Evolutionary conservation across 2,329 filamentous ascomycete genomes (phyloP).

Genomic region (Aaosphaeria arxii): DNA sequence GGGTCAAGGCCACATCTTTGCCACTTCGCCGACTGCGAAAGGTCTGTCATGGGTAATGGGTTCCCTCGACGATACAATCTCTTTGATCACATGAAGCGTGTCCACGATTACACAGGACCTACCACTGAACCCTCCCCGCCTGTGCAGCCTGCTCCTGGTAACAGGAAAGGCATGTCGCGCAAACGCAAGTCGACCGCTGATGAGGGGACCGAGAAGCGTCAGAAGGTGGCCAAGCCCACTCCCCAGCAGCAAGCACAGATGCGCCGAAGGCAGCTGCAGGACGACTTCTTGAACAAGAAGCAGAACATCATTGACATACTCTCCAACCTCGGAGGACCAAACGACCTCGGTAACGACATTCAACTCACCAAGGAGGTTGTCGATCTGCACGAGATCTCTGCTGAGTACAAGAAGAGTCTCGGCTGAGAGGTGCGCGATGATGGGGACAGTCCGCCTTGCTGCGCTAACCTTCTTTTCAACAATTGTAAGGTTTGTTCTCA

Average conservation of each 20-base stretch:
- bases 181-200: constrained; percentile 35
- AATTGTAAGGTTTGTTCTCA: constrained; percentile 27
- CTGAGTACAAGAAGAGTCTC: constrained; percentile 27
- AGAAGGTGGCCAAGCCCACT: constrained; percentile 27
- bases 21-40: constrained; percentile 82
- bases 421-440: constrained; percentile 21
- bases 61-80: constrained; percentile 96
- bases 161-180: constrained; percentile 25
- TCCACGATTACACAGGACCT: constrained; percentile 62
- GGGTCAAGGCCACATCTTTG: constrained; percentile 91
- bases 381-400: constrained; percentile 32
- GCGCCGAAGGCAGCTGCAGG: constrained; percentile 25
- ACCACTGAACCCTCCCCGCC: constrained; percentile 31
- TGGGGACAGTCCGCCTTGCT: constrained; percentile 6
- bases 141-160: constrained; percentile 10
- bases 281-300: constrained; percentile 33
- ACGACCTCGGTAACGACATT: constrained; percentile 30
- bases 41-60: constrained; percentile 76
- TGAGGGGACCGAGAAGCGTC: constrained; percentile 30
- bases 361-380: constrained; percentile 34
- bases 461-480: constrained; percentile 26
- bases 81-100: constrained; percentile 94
- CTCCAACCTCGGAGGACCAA: constrained; percentile 27
- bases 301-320: constrained; percentile 32
- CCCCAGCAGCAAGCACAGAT: constrained; percentile 34